phyloP scores from a whole-genome alignment of 202 grass and related monocot genomes.

The Eragrostis tef region DNA sequence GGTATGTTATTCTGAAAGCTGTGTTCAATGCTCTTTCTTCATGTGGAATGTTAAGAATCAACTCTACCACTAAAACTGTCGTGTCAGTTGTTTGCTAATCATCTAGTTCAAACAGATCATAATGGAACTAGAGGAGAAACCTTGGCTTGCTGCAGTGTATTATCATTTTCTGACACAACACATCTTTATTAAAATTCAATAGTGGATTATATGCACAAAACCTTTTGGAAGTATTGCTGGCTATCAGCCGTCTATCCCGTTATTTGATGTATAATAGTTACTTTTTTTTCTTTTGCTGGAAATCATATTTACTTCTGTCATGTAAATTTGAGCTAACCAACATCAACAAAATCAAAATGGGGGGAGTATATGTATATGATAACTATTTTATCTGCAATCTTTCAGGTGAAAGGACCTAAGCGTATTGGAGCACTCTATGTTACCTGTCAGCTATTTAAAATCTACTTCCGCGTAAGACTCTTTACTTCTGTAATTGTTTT shows the following conservation, averaged over 20 bases:
- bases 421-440: constrained; percentile 94
- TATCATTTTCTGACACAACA: constrained; percentile 14
- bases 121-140: constrained; percentile 13
- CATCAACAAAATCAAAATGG: no score
- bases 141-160: not conserved
- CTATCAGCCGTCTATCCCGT: not conserved
- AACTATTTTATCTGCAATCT: constrained; percentile 43
- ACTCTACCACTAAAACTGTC: not conserved
- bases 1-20: constrained; percentile 54
- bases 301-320: no score
- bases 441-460: constrained; percentile 95
- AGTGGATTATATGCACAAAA: constrained; percentile 19
- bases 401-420: constrained; percentile 95
- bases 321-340: no score
- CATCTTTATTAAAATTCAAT: not conserved
- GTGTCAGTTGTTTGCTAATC: not conserved
- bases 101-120: constrained; percentile 3
- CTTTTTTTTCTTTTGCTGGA: no score
- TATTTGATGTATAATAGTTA: constrained; percentile 31
- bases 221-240: not conserved
- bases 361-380: constrained; percentile 12
- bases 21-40: constrained; percentile 19
- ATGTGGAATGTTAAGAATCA: not conserved
- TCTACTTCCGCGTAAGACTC: constrained; percentile 83
- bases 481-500: constrained; percentile 9